These are phyloP conservation scores for Smittium culicis DNA, from an alignment of 371 early-diverging fungal species.

Conservation along the genomic window DNA sequence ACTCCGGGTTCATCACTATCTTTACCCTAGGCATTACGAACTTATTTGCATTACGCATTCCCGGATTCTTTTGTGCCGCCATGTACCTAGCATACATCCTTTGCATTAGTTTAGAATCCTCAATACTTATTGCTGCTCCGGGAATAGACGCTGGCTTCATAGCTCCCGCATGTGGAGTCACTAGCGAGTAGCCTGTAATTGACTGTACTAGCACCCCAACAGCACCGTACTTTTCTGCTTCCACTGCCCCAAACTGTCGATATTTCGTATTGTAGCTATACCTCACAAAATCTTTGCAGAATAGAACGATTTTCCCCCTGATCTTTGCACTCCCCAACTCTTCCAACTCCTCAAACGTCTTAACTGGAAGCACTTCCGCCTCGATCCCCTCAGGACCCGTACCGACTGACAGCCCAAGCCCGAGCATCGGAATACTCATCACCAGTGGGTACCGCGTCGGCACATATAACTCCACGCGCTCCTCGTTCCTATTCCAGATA, in stretches of 20 bases:
- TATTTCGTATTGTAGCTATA: constrained; percentile 26
- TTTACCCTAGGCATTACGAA: constrained; percentile 30
- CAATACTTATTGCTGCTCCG: constrained; percentile 36
- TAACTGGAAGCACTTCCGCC: constrained; percentile 35
- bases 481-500: constrained; percentile 35
- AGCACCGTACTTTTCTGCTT: constrained; percentile 40
- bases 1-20: constrained; percentile 31
- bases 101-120: constrained; percentile 37
- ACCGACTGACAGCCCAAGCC: constrained; percentile 36
- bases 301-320: constrained; percentile 36
- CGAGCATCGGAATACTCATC: constrained; percentile 34
- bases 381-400: constrained; percentile 34
- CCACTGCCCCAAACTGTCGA: constrained; percentile 28
- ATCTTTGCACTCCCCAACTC: constrained; percentile 23
- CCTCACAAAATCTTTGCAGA: constrained; percentile 29
- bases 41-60: constrained; percentile 13
- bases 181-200: constrained; percentile 30
- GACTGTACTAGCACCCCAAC: constrained; percentile 38
- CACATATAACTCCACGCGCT: constrained; percentile 33
- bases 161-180: constrained; percentile 36
- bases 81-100: constrained; percentile 29
- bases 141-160: constrained; percentile 34
- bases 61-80: constrained; percentile 13
- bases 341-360: constrained; percentile 33
- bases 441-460: constrained; percentile 27